Conservation (phyloP, 495 filamentous ascomycete genomes). For the Usnea hakonensis region DNA sequence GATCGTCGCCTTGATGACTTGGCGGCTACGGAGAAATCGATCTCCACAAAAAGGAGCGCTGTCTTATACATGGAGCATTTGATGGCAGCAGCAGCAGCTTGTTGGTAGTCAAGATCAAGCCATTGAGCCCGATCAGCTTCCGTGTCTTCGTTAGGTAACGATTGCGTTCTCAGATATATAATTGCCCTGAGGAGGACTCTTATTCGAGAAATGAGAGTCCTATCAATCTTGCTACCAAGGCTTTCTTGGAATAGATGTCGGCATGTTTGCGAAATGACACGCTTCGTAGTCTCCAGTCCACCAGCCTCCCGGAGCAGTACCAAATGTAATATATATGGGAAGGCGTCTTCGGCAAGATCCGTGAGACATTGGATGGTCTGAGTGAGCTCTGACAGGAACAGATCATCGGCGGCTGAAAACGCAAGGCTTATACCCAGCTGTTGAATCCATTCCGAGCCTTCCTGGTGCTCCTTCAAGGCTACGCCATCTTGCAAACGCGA, state of each 20-base stretch:
- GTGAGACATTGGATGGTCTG: conserved; percentile 54
- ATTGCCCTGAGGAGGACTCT: conserved; percentile 67
- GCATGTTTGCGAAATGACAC: conserved; percentile 34
- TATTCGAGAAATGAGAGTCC: conserved; percentile 40
- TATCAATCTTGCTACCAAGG: conserved; percentile 19
- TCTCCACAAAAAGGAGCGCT: conserved; percentile 75
- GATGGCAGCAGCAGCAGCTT: conserved; percentile 68
- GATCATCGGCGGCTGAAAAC: conserved; percentile 49
- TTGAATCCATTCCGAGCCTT: conserved; percentile 53
- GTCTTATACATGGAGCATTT: conserved; percentile 80
- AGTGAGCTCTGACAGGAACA: conserved; percentile 57
- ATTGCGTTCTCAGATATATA: conserved; percentile 81
- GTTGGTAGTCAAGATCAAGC: conserved; percentile 73
- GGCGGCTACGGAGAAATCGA: conserved; percentile 48
- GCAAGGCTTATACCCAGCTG: conserved; percentile 54
- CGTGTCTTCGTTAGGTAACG: conserved; percentile 63
- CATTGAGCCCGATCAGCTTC: conserved; percentile 71
- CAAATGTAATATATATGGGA: conserved; percentile 77
- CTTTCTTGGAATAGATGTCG: conserved; percentile 12
- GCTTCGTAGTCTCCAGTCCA: conserved; percentile 13
- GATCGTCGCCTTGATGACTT: conserved; percentile 61
- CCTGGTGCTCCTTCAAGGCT: conserved; percentile 17
- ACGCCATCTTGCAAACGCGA: conserved; percentile 4
- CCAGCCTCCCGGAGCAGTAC: conserved; percentile 48
- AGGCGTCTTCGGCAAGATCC: conserved; percentile 58